Evolutionary conservation across 1,284 basidiomycete species (phyloP).

Genomic region (Cryptococcus neoformans): DNA sequence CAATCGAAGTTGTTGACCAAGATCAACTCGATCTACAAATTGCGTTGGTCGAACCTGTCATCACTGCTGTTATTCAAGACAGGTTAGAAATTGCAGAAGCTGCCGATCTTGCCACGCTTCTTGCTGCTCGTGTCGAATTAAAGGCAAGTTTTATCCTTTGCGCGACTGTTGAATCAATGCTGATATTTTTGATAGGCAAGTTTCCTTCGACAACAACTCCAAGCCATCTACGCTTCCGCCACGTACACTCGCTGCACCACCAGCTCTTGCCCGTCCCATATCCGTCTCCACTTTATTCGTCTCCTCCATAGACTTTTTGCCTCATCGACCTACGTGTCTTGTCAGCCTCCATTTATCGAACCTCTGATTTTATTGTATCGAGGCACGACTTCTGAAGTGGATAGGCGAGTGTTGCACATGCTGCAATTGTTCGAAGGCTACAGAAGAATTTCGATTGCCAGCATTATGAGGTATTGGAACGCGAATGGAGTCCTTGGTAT

Average conservation of each 20-base stretch:
- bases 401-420: slow-evolving; percentile 66
- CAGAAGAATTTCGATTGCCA: slow-evolving; percentile 62
- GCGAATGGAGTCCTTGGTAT: slow-evolving; percentile 47
- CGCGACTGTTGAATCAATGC: neutral
- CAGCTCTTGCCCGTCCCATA: slow-evolving; percentile 63
- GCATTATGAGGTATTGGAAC: slow-evolving; percentile 64
- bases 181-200: slow-evolving; percentile 24
- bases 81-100: slow-evolving; percentile 54
- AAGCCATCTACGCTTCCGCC: slow-evolving; percentile 32
- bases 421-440: slow-evolving; percentile 75
- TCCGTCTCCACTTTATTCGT: slow-evolving; percentile 55
- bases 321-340: slow-evolving; percentile 71
- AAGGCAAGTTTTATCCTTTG: slow-evolving; percentile 49
- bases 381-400: slow-evolving; percentile 63
- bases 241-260: slow-evolving; percentile 53
- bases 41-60: slow-evolving; percentile 67
- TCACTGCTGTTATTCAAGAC: slow-evolving; percentile 64
- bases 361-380: slow-evolving; percentile 70
- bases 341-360: slow-evolving; percentile 69
- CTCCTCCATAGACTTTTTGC: slow-evolving; percentile 66
- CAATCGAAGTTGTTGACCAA: slow-evolving; percentile 2
- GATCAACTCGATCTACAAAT: neutral
- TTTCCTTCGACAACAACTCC: slow-evolving; percentile 41
- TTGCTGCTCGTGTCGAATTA: slow-evolving; percentile 36
- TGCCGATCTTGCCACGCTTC: slow-evolving; percentile 55